These are phyloP conservation scores for Cystobasidiaceae sp. DNA, from an alignment of 1,284 basidiomycete species.

Conservation along the genomic window DNA sequence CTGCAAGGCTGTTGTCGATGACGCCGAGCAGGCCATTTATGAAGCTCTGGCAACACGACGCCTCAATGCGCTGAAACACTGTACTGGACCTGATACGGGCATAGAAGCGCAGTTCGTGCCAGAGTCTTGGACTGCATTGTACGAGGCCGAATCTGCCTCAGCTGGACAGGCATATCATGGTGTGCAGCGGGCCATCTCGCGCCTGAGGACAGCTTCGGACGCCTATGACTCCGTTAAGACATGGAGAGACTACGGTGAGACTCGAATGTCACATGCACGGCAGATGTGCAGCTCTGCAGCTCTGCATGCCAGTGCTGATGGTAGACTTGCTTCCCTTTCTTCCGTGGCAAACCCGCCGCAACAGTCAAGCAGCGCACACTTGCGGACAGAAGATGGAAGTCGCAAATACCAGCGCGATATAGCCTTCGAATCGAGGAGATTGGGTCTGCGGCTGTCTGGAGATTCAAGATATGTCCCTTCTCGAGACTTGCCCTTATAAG, in stretches of 20 bases:
- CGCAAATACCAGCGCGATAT: constrained; percentile 5
- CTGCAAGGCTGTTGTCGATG: constrained; percentile 1
- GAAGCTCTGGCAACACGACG: constrained; percentile 1
- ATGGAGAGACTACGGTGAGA: constrained; percentile 20
- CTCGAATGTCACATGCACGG: neutral
- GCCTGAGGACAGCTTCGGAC: constrained; percentile 7
- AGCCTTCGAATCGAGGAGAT: constrained; percentile 5
- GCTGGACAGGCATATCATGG: too few relatives aligned
- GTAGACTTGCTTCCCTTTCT: neutral
- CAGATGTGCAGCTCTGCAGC: too few relatives aligned
- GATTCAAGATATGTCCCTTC: constrained; percentile 21
- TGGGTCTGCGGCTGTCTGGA: neutral
- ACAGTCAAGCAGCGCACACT: constrained; percentile 3
- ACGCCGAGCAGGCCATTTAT: constrained; percentile 11
- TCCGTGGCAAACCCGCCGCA: neutral
- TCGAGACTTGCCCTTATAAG: neutral
- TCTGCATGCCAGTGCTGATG: too few relatives aligned
- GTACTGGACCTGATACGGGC: constrained; percentile 17
- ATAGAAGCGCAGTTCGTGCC: too few relatives aligned
- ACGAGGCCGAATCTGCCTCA: too few relatives aligned
- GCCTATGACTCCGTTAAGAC: constrained; percentile 1
- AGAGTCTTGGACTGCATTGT: too few relatives aligned
- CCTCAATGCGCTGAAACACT: neutral
- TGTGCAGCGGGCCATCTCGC: constrained; percentile 6
- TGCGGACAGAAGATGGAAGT: neutral